Evolutionary conservation across 2,329 filamentous ascomycete genomes (phyloP).

Genomic region (Alternaria arbusti): DNA sequence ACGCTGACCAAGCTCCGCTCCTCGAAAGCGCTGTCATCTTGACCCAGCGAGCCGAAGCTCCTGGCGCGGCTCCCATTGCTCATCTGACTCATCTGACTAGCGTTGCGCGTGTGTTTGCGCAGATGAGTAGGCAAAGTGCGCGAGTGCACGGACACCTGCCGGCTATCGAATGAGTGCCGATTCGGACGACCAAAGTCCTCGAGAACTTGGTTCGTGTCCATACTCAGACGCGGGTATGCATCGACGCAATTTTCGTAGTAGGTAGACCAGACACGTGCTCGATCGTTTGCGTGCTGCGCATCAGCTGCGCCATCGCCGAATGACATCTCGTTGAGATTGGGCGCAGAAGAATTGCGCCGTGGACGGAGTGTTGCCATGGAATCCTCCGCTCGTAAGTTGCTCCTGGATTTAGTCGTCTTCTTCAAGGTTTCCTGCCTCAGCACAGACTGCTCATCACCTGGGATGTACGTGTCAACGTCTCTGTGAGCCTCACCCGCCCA

Average conservation of each 20-base stretch:
- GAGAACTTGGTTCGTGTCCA: conserved; percentile 16
- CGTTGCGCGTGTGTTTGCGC: conserved; percentile 26
- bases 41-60: conserved; percentile 18
- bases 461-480: background rate
- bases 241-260: conserved; percentile 46
- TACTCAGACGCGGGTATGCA: conserved; percentile 32
- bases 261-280: conserved; percentile 42
- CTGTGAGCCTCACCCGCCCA: conserved; percentile 25
- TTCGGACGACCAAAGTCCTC: conserved; percentile 22
- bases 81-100: conserved; percentile 27
- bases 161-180: conserved; percentile 29
- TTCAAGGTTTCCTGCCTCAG: background rate
- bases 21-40: conserved; percentile 23
- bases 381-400: conserved; percentile 21
- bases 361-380: conserved; percentile 36
- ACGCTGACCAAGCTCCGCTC: conserved; percentile 43
- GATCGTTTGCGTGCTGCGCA: conserved; percentile 18
- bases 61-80: conserved; percentile 27
- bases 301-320: conserved; percentile 20
- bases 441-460: background rate
- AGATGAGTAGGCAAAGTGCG: conserved; percentile 19
- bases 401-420: conserved; percentile 12
- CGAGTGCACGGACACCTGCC: conserved; percentile 18
- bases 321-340: conserved; percentile 18
- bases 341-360: conserved; percentile 30